Base-by-base conservation (phyloP, 805 yeast species). In the Blastobotrys parvus region DNA sequence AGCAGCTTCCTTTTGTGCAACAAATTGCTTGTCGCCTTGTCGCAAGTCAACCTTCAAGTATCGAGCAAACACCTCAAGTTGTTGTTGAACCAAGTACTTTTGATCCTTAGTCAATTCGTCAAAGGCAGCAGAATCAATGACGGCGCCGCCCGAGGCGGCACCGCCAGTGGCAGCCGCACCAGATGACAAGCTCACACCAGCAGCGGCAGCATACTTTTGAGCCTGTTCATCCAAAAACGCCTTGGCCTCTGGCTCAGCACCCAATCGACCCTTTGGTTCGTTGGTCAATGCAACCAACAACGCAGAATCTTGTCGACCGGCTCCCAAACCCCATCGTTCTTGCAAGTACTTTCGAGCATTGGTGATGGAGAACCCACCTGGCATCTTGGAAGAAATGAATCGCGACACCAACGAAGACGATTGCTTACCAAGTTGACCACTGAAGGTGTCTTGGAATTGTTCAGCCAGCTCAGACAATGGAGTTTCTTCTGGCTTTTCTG, bases 401-500 rank as follows among this genome's bases (percentile, higher is more conserved):
- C 97, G 82, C 50, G 95, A 85, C 50, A 90, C 72, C 58, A 92
- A 75, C 22, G 96, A 82, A 31, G 88, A 69, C 1, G 97, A 82
- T 59, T 89, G 95, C 66, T 92, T 92, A 64, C 99, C 99, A 53
- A 92, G 76, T 52, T 78, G 74, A 54, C 97, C 97, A 52, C 69
- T 62, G 72, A 87, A 92, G 21, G 89, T 71, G 52, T 87, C 95
- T 70, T 90, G 96, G 77, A 92, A 86, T 57, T 77, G 80, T 61
- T 87, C 97, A 39, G 97, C 97, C 63, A 92, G 78, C 67, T 92
- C 99, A 60, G 78, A 84, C 56, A 92, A 75, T 49, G 98, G 98
- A 35, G 95, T 84, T 61, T 92, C 99, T 69, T 92, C 99, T 49
- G 99, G 97, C 69, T 92, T 92, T 69, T 92, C 99, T 35, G 99